Base-by-base conservation (phyloP, 345 rosid genomes). In the Erucastrum elatum region DNA sequence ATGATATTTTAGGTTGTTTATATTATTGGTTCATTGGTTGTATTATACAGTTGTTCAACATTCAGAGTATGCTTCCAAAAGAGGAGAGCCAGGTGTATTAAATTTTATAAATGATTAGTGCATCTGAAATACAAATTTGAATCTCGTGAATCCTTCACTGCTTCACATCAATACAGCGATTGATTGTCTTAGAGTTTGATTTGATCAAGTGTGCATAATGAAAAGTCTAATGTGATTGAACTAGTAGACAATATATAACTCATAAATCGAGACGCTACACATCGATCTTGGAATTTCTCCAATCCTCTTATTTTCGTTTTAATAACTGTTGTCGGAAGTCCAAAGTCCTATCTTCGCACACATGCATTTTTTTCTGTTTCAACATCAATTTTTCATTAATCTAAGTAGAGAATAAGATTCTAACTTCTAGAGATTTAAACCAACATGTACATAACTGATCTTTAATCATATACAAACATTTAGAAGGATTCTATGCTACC, bases 121-220 rank as follows among this genome's bases (percentile, higher is more conserved):
- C 71, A 77, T 71, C 76, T 71, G 72, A 77, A 29, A 66, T 66
- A 66, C 46, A 66, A 66, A 61, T 60, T 68, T 7, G 33, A 74
- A 79, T 33, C 82, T 79, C 82, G 77, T 79, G 82, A 72, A 66
- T 67, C 39, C 5, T 59, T 67, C 74, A 73, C 77, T 67, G 31
- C 5, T 59, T 67, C 74, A 73, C 77, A 67, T 79, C 77, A 60
- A 34, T 44, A 59, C 77, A 79, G 39, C 55, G 55, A 46, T 46
- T 46, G 55, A 46, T n/a, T 46, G 55, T 44, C 51, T 44, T 44
- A 11, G 33, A 44, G 51, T 33, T n/a, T 37, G 34, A 35, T 15
- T 53, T 11, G 1, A 61, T 16, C 15, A 60, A 39, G 72, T 44
- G n/a, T 59, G 51, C 1, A 56, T 65, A 65, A 9, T 65, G 17